Percentiles rank a stretch among this genome's conserved stretches.
phyloP scores from a whole-genome alignment of 805 yeast species.

The Candida odintsovae region DNA sequence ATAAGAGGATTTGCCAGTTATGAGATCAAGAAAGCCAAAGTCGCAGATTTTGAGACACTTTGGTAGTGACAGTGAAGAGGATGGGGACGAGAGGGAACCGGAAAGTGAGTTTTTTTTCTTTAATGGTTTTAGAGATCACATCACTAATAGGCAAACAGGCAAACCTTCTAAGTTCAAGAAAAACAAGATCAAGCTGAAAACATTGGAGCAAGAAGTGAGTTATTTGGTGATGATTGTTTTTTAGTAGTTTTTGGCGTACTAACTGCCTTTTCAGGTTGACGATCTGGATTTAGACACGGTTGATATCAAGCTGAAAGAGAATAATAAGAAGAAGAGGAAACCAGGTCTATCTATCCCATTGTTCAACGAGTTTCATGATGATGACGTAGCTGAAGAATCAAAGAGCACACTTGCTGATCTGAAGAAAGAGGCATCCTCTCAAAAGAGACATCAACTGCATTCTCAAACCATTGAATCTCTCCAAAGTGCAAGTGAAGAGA shows the following conservation, averaged over 20 bases:
- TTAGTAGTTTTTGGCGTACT: not conserved
- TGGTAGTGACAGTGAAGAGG: constrained; percentile 2
- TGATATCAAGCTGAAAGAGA: constrained; percentile 1
- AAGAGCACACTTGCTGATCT: not conserved
- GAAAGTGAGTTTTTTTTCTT: constrained; percentile 1
- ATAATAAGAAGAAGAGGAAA: constrained; percentile 4
- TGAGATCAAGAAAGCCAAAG: constrained; percentile 17
- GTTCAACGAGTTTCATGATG: constrained; percentile 5
- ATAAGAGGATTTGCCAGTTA: not conserved
- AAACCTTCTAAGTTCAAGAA: constrained; percentile 9
- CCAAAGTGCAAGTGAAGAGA: not conserved
- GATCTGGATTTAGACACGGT: not conserved
- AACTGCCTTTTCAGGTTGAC: not conserved
- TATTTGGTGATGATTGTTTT: not conserved
- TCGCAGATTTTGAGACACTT: constrained; percentile 11
- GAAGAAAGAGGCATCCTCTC: not conserved
- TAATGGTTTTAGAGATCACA: no score
- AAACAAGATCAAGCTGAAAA: constrained; percentile 8
- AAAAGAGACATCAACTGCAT: not conserved
- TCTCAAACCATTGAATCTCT: not conserved
- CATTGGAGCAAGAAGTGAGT: not conserved
- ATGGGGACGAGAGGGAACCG: not conserved
- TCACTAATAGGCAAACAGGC: no score
- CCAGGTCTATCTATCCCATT: constrained; percentile 2
- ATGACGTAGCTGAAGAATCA: not conserved